Evolutionary conservation across 495 filamentous ascomycete species (phyloP), one percentile per base, ranked within the genome.

Genomic region (Endocarpon pusillum): DNA sequence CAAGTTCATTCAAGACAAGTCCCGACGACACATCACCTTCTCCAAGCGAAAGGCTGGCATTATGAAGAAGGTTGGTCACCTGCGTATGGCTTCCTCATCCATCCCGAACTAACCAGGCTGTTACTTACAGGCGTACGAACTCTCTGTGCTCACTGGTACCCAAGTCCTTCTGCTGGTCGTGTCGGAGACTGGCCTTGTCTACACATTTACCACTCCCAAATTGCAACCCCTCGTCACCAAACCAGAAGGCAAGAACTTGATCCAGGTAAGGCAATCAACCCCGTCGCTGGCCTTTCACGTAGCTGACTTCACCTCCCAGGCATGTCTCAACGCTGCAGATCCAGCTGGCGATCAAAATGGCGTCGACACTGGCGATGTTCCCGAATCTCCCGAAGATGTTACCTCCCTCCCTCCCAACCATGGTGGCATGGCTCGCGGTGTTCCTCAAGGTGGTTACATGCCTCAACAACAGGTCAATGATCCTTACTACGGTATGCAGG

Each of bases 1-100:
- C 65, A 99, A 99, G 71, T 99, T 99, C 62, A 99, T 99, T 53
- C 85, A 86, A 59, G 89, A 99, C 64, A 99, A 99, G 69, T 96
- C 89, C 63, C 85, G 89, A 65, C 81, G 89, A 37, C 89, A 99
- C 66, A 99, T 99, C 57, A 99, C 89, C 42, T 99, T 99, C 61
- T 96, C 91, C 43, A 99, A 99, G 77, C 85, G 89, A 57, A 99
- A 99, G 71, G 89, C 89, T 38, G 89, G 89, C 49, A 99, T 99
- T 62, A 99, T 99, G 89, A 99, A 99, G 73, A 99, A 99, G 86
- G 89, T 94, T 55, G 41, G 73, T 66, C 17, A 33, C 32, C 36
- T 32, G 36, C 51, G 46, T 52, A 33, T 39, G 36, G 37, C 36
- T 28, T 31, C 29, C 37, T 23, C 35, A 28, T 30, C 25, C 4